phyloP scores from a whole-genome alignment of 2,329 filamentous ascomycete genomes.

The Alternaria longipes region DNA sequence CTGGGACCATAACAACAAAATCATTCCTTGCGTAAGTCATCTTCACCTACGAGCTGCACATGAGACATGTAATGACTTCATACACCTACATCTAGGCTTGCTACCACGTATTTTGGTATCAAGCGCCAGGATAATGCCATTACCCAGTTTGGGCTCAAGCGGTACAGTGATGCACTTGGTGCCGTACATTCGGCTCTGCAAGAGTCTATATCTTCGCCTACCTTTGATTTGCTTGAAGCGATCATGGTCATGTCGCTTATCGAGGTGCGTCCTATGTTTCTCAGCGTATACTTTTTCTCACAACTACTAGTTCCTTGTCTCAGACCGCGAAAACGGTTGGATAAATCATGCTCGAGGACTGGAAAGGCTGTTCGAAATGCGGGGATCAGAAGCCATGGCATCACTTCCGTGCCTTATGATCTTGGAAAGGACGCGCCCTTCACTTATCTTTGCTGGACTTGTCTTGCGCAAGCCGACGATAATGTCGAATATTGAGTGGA shows the following conservation, averaged over 20 bases:
- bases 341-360: slow-evolving; percentile 8
- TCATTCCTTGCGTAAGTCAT: not conserved
- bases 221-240: slow-evolving; percentile 1
- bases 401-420: slow-evolving; percentile 5
- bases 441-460: slow-evolving; percentile 7
- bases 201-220: not conserved
- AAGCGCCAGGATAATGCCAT: slow-evolving; percentile 4
- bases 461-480: slow-evolving; percentile 8
- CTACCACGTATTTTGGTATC: slow-evolving; percentile 3
- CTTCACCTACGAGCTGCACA: no score
- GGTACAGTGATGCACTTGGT: slow-evolving; percentile 6
- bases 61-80: no score
- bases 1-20: not conserved
- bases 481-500: not conserved
- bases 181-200: not conserved
- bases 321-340: slow-evolving; percentile 6
- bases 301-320: slow-evolving; percentile 2
- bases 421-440: slow-evolving; percentile 2
- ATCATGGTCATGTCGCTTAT: slow-evolving; percentile 1
- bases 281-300: not conserved
- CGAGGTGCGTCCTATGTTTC: not conserved
- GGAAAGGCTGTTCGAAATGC: slow-evolving; percentile 4
- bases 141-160: not conserved
- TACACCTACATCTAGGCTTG: not conserved
- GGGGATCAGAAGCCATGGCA: slow-evolving; percentile 3